Conservation (phyloP, 2,329 filamentous ascomycete species). For the Coniosporium tulheliwenetii region DNA sequence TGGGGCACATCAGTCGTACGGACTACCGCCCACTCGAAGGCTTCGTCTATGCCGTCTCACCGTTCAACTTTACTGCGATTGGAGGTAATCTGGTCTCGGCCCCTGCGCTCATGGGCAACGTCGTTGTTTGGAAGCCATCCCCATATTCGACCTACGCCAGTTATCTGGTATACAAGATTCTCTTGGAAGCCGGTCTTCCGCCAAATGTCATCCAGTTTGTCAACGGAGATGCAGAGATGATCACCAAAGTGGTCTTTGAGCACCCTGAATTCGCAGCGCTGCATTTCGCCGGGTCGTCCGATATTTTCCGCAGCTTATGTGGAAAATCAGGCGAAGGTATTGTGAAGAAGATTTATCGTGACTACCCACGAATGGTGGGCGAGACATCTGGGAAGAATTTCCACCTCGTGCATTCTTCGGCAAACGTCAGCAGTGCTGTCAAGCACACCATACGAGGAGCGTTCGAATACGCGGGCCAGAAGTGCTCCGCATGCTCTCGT, state of each 20-base stretch:
- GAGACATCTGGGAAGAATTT: conserved; percentile 94
- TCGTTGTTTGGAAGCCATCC: conserved; percentile 94
- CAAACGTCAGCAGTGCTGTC: conserved; percentile 64
- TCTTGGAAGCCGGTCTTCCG: conserved; percentile 84
- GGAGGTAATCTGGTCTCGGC: conserved; percentile 70
- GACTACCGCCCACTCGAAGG: conserved; percentile 85
- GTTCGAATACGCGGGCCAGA: conserved; percentile 85
- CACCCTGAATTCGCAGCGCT: conserved; percentile 78
- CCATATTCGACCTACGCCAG: conserved; percentile 78
- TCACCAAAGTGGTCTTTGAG: conserved; percentile 52
- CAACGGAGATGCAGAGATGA: conserved; percentile 76
- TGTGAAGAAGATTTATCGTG: conserved; percentile 63
- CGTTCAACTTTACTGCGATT: no score
- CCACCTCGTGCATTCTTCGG: conserved; percentile 64
- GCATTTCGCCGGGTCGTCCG: conserved; percentile 87
- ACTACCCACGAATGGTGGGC: conserved; percentile 78
- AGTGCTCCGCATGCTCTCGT: conserved; percentile 75
- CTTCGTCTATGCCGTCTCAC: conserved; percentile 86
- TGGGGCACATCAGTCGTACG: conserved; percentile 80
- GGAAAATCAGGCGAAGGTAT: conserved; percentile 72
- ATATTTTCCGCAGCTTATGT: conserved; percentile 78
- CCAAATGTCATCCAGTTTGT: no score
- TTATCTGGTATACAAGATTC: conserved; percentile 79
- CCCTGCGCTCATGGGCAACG: conserved; percentile 82
- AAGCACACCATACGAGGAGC: conserved; percentile 73